Evolutionary conservation across 2,329 filamentous ascomycete species (phyloP).

Genomic region (Ceratocystiopsis sp.): DNA sequence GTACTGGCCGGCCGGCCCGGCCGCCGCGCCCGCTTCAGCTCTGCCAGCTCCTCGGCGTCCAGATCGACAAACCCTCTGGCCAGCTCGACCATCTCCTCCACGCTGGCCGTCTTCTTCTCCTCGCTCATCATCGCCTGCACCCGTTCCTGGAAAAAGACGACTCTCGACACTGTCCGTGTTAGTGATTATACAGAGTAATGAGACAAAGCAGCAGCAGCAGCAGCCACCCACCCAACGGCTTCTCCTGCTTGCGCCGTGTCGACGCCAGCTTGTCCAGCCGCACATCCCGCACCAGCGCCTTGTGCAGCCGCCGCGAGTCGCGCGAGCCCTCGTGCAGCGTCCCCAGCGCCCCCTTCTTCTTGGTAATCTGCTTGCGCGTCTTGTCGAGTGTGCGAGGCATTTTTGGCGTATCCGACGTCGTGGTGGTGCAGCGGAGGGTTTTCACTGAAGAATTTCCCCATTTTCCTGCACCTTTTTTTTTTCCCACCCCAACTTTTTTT

Average conservation of each 20-base stretch:
- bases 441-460: too few relatives aligned
- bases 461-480: too few relatives aligned
- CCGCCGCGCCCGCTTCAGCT: conserved; percentile 51
- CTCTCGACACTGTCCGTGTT: too few relatives aligned
- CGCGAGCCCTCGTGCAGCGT: conserved; percentile 76
- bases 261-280: conserved; percentile 57
- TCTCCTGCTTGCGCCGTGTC: conserved; percentile 57
- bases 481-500: too few relatives aligned
- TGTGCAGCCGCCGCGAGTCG: conserved; percentile 65
- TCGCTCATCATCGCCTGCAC: too few relatives aligned
- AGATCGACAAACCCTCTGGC: conserved; percentile 52
- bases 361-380: conserved; percentile 74
- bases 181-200: too few relatives aligned
- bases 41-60: conserved; percentile 52
- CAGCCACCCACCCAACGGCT: conserved; percentile 43
- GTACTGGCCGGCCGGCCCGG: conserved; percentile 63
- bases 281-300: conserved; percentile 66
- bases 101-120: background rate
- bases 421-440: too few relatives aligned
- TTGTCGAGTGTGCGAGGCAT: conserved; percentile 73
- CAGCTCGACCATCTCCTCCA: too few relatives aligned
- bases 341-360: conserved; percentile 58
- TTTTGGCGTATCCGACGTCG: conserved; percentile 8
- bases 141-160: conserved; percentile 31
- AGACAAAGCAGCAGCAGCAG: too few relatives aligned